These are phyloP conservation scores for Helicostylum pulchrum DNA, from an alignment of 192 early-diverging fungal genomes.

Conservation along the genomic window DNA sequence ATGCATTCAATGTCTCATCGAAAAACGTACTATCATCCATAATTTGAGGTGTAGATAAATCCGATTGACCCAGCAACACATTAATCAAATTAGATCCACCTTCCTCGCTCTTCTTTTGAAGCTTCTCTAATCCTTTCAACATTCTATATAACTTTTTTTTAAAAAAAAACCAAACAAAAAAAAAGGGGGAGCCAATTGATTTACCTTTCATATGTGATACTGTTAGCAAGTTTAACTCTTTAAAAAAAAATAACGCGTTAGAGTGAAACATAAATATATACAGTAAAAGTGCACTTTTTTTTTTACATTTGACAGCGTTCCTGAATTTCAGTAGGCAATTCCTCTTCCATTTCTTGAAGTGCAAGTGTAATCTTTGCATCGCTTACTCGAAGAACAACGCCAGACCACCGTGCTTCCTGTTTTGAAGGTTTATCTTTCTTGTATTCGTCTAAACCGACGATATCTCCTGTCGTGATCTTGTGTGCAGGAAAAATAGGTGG, in stretches of 20 bases:
- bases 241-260: too few relatives aligned
- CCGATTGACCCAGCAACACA: slow-evolving; percentile 46
- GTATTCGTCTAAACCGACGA: slow-evolving; percentile 64
- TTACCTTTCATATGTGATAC: slow-evolving; percentile 50
- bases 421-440: slow-evolving; percentile 40
- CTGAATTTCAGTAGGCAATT: slow-evolving; percentile 58
- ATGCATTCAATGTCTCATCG: slow-evolving; percentile 63
- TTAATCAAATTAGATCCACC: slow-evolving; percentile 30
- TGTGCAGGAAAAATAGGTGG: slow-evolving; percentile 53
- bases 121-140: slow-evolving; percentile 43
- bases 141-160: slow-evolving; percentile 20
- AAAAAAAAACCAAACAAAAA: slow-evolving; percentile 13
- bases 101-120: slow-evolving; percentile 30
- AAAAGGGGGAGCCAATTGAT: not conserved
- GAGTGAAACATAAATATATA: too few relatives aligned
- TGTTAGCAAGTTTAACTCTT: slow-evolving; percentile 45
- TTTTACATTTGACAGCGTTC: slow-evolving; percentile 63
- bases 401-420: slow-evolving; percentile 35
- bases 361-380: slow-evolving; percentile 63
- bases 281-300: not conserved
- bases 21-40: slow-evolving; percentile 38
- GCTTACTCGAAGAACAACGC: slow-evolving; percentile 55
- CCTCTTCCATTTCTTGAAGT: slow-evolving; percentile 41
- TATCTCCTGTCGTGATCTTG: slow-evolving; percentile 64
- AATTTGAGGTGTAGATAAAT: slow-evolving; percentile 29